Evolutionary conservation across 805 yeast species (phyloP).

Genomic region (Osmozyma mogii): DNA sequence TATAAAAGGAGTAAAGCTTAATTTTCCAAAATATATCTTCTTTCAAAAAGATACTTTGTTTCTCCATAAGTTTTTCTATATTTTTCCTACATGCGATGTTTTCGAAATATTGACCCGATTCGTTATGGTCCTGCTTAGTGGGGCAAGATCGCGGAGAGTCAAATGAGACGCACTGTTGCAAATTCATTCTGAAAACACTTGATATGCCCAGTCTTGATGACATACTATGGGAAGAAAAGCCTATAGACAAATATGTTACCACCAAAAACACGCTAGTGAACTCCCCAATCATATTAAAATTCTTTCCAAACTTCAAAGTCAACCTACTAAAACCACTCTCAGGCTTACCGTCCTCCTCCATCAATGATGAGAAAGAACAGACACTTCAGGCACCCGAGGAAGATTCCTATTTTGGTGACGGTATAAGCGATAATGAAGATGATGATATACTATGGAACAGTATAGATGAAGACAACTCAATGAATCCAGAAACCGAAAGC

Average conservation of each 20-base stretch:
- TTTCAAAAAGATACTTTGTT: no score
- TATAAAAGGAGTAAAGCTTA: no score
- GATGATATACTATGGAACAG: slow-evolving; percentile 17
- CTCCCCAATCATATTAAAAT: slow-evolving; percentile 30
- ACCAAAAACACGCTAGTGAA: slow-evolving; percentile 31
- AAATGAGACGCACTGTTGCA: slow-evolving; percentile 1
- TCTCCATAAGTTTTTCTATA: no score
- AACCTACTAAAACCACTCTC: slow-evolving; percentile 21
- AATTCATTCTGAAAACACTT: slow-evolving; percentile 6
- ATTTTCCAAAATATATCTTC: no score
- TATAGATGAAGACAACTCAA: slow-evolving; percentile 1
- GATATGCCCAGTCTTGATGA: neutral
- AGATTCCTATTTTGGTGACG: slow-evolving; percentile 33
- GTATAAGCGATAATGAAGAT: slow-evolving; percentile 29
- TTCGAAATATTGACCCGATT: slow-evolving; percentile 2
- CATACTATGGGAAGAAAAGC: neutral
- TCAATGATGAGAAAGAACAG: slow-evolving; percentile 33
- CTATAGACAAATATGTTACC: neutral
- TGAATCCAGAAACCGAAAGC: slow-evolving; percentile 3
- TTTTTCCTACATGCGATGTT: no score
- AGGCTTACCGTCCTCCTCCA: slow-evolving; percentile 26
- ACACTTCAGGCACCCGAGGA: slow-evolving; percentile 20
- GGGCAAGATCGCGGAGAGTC: slow-evolving; percentile 7
- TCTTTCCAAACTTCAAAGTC: slow-evolving; percentile 28
- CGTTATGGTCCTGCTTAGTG: slow-evolving; percentile 7